These are phyloP conservation scores for Solanum clarkiae DNA, from an alignment of 257 asterid genomes.

Conservation along the genomic window DNA sequence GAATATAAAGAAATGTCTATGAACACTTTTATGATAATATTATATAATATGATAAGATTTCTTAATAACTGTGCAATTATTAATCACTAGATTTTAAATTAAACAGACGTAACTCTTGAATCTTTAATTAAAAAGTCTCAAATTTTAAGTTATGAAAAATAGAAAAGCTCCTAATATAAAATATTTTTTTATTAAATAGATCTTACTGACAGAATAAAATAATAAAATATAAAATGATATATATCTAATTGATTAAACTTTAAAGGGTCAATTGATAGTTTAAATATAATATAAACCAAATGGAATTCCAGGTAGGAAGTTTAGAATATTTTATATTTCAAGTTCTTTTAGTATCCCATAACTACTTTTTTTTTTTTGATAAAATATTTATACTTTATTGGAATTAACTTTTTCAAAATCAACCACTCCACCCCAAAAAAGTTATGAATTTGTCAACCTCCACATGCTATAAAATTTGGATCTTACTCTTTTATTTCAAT, in stretches of 20 bases:
- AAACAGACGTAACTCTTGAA: neutral
- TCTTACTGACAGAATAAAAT: neutral
- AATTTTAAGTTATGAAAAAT: neutral
- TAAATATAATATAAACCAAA: neutral
- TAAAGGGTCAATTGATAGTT: neutral
- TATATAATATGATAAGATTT: neutral
- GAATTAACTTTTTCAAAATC: neutral
- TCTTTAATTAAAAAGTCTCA: rapidly evolving
- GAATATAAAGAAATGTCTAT: neutral
- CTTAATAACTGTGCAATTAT: neutral
- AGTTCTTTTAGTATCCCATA: slow-evolving; percentile 1
- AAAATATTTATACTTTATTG: neutral
- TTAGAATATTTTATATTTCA: slow-evolving; percentile 14
- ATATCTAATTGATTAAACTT: neutral
- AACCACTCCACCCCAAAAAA: slow-evolving; percentile 17
- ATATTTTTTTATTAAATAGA: neutral
- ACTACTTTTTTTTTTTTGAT: slow-evolving; percentile 8
- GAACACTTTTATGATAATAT: neutral
- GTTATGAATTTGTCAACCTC: slow-evolving; percentile 28
- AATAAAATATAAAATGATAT: neutral
- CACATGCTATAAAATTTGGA: slow-evolving; percentile 28
- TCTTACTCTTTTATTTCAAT: neutral
- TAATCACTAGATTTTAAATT: neutral
- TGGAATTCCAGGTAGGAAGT: slow-evolving; percentile 38
- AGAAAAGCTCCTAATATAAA: rapidly evolving